Evolutionary conservation across 176 grass and related monocot genomes (phyloP).

Genomic region (Typha latifolia): DNA sequence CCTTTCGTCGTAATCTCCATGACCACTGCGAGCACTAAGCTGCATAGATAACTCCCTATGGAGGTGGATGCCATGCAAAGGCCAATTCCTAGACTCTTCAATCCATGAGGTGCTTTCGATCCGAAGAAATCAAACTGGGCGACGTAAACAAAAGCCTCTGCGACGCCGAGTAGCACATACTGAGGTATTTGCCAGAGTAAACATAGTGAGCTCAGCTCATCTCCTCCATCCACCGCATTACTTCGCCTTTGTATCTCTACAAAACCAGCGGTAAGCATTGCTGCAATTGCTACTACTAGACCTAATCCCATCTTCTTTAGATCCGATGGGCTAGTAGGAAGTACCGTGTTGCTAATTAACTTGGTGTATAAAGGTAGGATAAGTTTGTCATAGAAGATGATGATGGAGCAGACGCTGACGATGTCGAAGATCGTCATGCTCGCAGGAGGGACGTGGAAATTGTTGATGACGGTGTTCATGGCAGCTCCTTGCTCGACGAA

Average conservation of each 20-base stretch:
- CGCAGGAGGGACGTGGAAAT: conserved; percentile 44
- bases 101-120: conserved; percentile 48
- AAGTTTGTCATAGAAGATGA: conserved; percentile 56
- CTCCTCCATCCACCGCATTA: neutral
- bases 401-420: conserved; percentile 67
- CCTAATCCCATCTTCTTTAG: conserved; percentile 48
- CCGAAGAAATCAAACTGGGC: conserved; percentile 81
- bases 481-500: conserved; percentile 55
- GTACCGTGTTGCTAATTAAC: neutral
- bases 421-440: conserved; percentile 71
- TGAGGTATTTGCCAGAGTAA: conserved; percentile 65
- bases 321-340: neutral
- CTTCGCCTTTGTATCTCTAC: conserved; percentile 49
- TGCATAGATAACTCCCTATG: conserved; percentile 62
- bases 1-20: conserved; percentile 32
- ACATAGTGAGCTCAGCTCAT: conserved; percentile 16
- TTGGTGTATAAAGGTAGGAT: conserved; percentile 37
- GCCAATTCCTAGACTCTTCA: conserved; percentile 67
- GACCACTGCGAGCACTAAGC: conserved; percentile 47
- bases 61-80: conserved; percentile 54
- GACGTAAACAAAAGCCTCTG: conserved; percentile 71
- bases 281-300: conserved; percentile 29
- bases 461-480: conserved; percentile 40
- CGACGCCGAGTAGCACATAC: conserved; percentile 56
- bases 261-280: conserved; percentile 46